A percentile compares a stretch with the other conserved stretches of the same genome.
phyloP scores from a whole-genome alignment of 2,329 filamentous ascomycete species.

The Fusarium metavorans region DNA sequence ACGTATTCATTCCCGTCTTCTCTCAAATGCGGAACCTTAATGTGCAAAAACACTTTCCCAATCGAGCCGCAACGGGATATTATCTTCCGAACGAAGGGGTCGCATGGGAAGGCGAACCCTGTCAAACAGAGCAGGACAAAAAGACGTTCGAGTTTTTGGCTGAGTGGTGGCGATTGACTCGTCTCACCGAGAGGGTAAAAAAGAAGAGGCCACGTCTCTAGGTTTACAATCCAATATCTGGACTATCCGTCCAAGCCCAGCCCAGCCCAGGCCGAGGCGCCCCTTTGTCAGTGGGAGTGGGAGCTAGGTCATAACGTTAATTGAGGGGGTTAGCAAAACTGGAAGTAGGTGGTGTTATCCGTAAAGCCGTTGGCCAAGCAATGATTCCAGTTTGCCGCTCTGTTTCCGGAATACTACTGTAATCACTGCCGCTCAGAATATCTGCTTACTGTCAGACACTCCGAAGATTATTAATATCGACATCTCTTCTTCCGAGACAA shows the following conservation, averaged over 20 bases:
- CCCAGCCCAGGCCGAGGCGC: constrained; percentile 4
- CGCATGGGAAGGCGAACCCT: neutral
- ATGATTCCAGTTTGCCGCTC: neutral
- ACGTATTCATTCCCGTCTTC: neutral
- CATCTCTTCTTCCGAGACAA: neutral
- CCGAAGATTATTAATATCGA: constrained; percentile 22
- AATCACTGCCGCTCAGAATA: neutral
- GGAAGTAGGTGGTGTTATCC: neutral
- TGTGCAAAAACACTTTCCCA: constrained; percentile 26
- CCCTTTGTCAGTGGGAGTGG: neutral
- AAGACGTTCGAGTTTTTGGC: neutral
- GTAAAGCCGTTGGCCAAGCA: neutral
- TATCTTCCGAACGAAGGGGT: constrained; percentile 28
- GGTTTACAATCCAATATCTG: neutral
- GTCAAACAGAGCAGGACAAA: neutral
- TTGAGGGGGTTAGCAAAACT: neutral
- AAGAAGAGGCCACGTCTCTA: constrained; percentile 13
- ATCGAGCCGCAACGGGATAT: constrained; percentile 34
- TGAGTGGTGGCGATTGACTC: constrained; percentile 31
- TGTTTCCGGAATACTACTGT: neutral
- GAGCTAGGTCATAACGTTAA: neutral
- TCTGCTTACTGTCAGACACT: constrained; percentile 15
- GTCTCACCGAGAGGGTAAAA: constrained; percentile 4
- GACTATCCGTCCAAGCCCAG: neutral
- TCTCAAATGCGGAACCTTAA: neutral